Evolutionary conservation across 192 early-diverging fungal species (phyloP), one percentile per base, ranked within the genome.

Genomic region (Mortierella hygrophila): DNA sequence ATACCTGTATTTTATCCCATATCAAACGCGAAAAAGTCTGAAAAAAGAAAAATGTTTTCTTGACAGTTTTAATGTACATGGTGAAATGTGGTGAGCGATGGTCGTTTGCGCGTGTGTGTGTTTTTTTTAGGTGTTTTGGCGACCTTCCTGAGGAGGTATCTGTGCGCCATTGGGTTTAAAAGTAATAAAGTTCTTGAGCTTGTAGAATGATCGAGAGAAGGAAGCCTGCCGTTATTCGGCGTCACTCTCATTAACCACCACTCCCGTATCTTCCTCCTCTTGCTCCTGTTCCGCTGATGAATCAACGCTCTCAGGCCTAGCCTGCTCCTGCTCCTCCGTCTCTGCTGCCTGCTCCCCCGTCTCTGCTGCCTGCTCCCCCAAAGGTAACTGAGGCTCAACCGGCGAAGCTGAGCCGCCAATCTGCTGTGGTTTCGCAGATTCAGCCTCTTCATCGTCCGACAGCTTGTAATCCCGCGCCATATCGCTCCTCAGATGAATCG

Each of bases 401-500:
- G 26, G 60, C 29, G 60, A 65, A 26, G 29, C 13, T 65, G 29
- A 2, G 29, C 60, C 32, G 10, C 10, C 60, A 65, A 3, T 11
- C 3, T 15, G n/a, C 26, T 32, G 60, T 15, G 29, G 42, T 16
- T 69, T 74, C 10, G 20, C 23, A 69, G 38, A 32, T 11, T 68
- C 57, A 9, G 40, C 70, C 4, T 74, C 79, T 8, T 83, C 81
- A 46, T 79, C 74, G 18, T 71, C 83, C 8, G 69, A 32, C 7
- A 49, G 79, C 44, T 81, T 86, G 32, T 75, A 86, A 23, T 86
- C 84, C 6, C 69, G 55, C 9, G 84, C 84, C 72, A 86, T 65
- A 8, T 86, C 84, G 65, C 84, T 86, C 38, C 71, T 77, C 76
- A 86, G 32, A n/a, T 86, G 74, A 16, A 77, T 81, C 1, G 84